These are phyloP conservation scores for Coniferiporia sulphurascens DNA, from an alignment of 1,284 basidiomycete genomes.

Conservation along the genomic window DNA sequence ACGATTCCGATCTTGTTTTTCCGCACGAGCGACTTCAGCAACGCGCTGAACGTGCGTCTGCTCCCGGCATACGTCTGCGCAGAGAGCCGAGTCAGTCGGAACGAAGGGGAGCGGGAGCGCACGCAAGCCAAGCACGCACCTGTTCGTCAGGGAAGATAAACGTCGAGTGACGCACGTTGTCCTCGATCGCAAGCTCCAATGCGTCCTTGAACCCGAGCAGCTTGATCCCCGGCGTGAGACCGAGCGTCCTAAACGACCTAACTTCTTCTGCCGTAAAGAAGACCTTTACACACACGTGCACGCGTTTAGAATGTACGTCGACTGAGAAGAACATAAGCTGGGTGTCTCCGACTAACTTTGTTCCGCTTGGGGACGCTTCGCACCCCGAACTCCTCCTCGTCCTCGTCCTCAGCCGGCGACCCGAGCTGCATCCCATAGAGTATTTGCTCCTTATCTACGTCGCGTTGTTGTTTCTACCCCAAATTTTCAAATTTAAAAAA, in stretches of 20 bases:
- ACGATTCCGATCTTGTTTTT: slow-evolving; percentile 83
- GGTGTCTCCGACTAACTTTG: slow-evolving; percentile 36
- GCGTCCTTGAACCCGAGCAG: slow-evolving; percentile 89
- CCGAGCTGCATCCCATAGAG: slow-evolving; percentile 61
- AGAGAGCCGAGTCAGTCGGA: not conserved
- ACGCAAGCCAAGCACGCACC: slow-evolving; percentile 39
- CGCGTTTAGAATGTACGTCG: slow-evolving; percentile 9
- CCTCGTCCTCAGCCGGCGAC: slow-evolving; percentile 40
- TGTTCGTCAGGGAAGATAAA: slow-evolving; percentile 94
- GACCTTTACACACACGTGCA: slow-evolving; percentile 42
- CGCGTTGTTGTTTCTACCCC: slow-evolving; percentile 52
- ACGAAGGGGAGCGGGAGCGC: no score
- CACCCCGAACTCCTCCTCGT: slow-evolving; percentile 33
- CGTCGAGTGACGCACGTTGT: slow-evolving; percentile 87
- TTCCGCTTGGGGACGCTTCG: slow-evolving; percentile 45
- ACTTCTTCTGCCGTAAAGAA: slow-evolving; percentile 87
- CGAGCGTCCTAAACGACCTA: slow-evolving; percentile 73
- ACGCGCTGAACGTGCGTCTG: slow-evolving; percentile 85
- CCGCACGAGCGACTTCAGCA: slow-evolving; percentile 79
- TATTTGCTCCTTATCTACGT: slow-evolving; percentile 52
- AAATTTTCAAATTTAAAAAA: no score
- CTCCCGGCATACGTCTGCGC: slow-evolving; percentile 79
- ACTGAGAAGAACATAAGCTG: slow-evolving; percentile 16
- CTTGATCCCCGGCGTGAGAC: slow-evolving; percentile 75
- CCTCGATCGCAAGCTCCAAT: slow-evolving; percentile 71